These are phyloP conservation scores for Lenzites betulinus DNA, from an alignment of 768 basidiomycete genomes.

Conservation along the genomic window DNA sequence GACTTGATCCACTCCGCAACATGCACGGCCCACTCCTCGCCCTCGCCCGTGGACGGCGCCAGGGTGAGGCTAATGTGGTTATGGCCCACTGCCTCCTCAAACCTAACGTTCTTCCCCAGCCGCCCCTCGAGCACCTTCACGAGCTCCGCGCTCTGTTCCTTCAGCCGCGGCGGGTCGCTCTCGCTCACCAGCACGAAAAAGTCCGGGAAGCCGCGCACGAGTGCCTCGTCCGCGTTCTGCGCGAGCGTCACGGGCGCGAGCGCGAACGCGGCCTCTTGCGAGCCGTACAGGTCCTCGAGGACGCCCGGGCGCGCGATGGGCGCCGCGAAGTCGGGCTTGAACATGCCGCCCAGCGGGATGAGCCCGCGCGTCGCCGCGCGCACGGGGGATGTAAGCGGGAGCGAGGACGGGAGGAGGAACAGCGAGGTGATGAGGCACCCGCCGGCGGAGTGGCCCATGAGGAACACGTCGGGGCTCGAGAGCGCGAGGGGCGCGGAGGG, in stretches of 20 bases:
- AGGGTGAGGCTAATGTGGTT: slow-evolving; percentile 63
- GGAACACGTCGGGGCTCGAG: slow-evolving; percentile 45
- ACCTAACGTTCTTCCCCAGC: slow-evolving; percentile 35
- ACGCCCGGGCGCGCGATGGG: slow-evolving; percentile 24
- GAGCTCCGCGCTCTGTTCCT: slow-evolving; percentile 41
- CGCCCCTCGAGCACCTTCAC: slow-evolving; percentile 40
- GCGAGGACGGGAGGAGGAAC: slow-evolving; percentile 37
- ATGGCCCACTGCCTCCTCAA: slow-evolving; percentile 48
- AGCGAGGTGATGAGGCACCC: slow-evolving; percentile 51
- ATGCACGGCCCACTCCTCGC: slow-evolving; percentile 63
- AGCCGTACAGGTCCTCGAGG: slow-evolving; percentile 43
- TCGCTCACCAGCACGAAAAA: slow-evolving; percentile 53
- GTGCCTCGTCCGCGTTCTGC: slow-evolving; percentile 36
- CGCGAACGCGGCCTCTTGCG: slow-evolving; percentile 37
- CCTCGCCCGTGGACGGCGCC: slow-evolving; percentile 54
- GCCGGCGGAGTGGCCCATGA: slow-evolving; percentile 68
- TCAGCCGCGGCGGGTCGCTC: slow-evolving; percentile 51
- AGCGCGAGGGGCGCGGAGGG: neutral
- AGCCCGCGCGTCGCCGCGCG: slow-evolving; percentile 45
- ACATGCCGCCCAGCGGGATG: slow-evolving; percentile 50
- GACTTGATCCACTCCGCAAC: slow-evolving; percentile 33
- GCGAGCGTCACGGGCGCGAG: slow-evolving; percentile 47
- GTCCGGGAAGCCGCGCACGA: slow-evolving; percentile 45
- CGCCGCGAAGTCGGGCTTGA: slow-evolving; percentile 31
- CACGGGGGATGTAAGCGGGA: slow-evolving; percentile 24